Evolutionary conservation across 495 filamentous ascomycete genomes (phyloP).

Genomic region (Talaromyces stipitatus): DNA sequence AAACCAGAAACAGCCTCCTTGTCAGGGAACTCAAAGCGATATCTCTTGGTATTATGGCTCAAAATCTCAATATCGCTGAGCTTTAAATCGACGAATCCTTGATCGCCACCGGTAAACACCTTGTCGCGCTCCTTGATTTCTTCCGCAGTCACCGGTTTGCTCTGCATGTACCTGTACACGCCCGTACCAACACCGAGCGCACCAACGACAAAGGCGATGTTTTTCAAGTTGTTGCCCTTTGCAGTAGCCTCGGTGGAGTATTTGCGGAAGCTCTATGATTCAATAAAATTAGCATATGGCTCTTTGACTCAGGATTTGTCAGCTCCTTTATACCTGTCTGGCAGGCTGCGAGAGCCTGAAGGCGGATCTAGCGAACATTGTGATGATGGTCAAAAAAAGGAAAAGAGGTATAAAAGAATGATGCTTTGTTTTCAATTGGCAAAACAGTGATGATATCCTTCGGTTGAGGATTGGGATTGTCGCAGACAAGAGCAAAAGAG

Average conservation of each 20-base stretch:
- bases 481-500: conserved; percentile 6
- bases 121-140: conserved; percentile 29
- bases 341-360: conserved; percentile 42
- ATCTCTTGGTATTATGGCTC: conserved; percentile 84
- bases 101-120: conserved; percentile 75
- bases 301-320: neutral
- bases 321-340: conserved; percentile 29
- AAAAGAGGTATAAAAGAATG: neutral
- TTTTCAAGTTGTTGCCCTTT: conserved; percentile 31
- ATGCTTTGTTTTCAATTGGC: neutral
- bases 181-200: conserved; percentile 34
- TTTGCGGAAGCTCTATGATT: conserved; percentile 39
- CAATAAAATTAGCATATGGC: neutral
- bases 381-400: conserved; percentile 13
- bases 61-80: conserved; percentile 68
- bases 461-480: neutral
- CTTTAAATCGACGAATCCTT: conserved; percentile 75
- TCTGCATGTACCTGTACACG: conserved; percentile 35
- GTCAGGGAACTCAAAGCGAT: conserved; percentile 79
- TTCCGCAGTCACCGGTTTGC: conserved; percentile 21
- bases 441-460: neutral
- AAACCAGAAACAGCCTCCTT: conserved; percentile 77
- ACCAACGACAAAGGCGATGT: conserved; percentile 34
- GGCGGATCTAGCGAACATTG: conserved; percentile 43
- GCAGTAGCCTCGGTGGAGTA: conserved; percentile 42